These are phyloP conservation scores for Lipomyces sp. DNA, from an alignment of 805 yeast species.

Conservation along the genomic window DNA sequence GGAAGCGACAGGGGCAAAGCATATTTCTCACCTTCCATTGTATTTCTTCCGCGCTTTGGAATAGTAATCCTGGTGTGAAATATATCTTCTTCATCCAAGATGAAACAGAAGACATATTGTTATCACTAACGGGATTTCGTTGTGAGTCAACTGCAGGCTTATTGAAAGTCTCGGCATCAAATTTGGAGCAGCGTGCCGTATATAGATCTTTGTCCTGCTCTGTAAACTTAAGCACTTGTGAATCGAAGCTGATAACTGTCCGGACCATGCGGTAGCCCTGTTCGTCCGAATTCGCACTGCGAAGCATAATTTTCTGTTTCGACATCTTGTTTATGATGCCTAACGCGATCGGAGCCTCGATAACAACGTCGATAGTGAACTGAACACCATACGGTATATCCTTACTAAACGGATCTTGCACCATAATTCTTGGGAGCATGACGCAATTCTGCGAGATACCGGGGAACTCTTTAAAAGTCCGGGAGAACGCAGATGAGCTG, in stretches of 20 bases:
- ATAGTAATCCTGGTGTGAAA: conserved; percentile 8
- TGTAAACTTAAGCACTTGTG: conserved; percentile 1
- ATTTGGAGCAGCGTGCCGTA: not conserved
- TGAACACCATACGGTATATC: conserved; percentile 7
- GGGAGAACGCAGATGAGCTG: not conserved
- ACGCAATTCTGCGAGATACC: conserved; percentile 6
- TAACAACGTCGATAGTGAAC: conserved; percentile 11
- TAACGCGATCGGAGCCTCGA: conserved; percentile 16
- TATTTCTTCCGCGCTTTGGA: conserved; percentile 4
- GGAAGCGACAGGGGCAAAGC: too few relatives aligned
- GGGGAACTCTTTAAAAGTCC: not conserved
- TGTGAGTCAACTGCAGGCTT: too few relatives aligned
- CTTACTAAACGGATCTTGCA: conserved; percentile 7
- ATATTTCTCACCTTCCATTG: conserved; percentile 7
- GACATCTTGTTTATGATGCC: conserved; percentile 1
- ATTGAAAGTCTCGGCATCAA: not conserved
- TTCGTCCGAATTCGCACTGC: not conserved
- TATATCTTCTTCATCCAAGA: conserved; percentile 10
- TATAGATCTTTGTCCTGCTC: not conserved
- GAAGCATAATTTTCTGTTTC: not conserved
- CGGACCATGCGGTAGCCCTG: conserved; percentile 8
- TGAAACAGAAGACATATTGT: not conserved
- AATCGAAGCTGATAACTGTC: conserved; percentile 11
- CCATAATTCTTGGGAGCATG: conserved; percentile 10
- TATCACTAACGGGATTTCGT: too few relatives aligned